Evolutionary conservation across 352 stramenopile genomes (phyloP), one percentile per base, ranked within the genome.

Genomic region (Phytophthora citricola): DNA sequence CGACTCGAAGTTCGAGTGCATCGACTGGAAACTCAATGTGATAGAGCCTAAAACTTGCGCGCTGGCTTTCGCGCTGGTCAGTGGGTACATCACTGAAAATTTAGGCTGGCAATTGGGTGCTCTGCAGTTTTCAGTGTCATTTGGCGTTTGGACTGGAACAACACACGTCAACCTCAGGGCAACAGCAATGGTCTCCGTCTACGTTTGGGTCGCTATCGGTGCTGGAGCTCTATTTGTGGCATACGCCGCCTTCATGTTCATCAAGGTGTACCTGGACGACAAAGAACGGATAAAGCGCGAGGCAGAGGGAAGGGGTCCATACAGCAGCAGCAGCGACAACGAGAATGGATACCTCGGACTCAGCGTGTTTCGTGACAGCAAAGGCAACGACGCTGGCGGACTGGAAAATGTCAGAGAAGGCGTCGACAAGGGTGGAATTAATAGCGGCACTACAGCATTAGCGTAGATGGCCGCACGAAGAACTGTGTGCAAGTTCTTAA

Each of bases 251-350:
- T 72, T 54, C 58, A 59, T 36, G 24, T 60, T 72, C 38, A 59
- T 65, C 44, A 67, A 68, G 24, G 63, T 72, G 51, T 67, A 68
- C 39, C 50, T 72, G 50, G 58, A 68, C 58, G 64, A 68, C 57
- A 27, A 51, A 34, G 39, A 72, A 31, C 57, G 64, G 15, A 47
- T 51, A 36, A 24, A 55, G 40, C 57, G 58, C 26, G 58, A 63
- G 39, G 57, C 50, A 11, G 50, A 63, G 44, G 63, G 63, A 27
- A 39, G 38, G 20, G 44, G 51, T 3, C 50, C 64, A 36, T 63
- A 68, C 44, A 72, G 64, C 45, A 72, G 64, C 58, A 72, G 58
- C 51, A 72, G 64, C 11, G 58, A 72, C 50, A 71, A 71, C 32
- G 63, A 71, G 34, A 54, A 67, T 44, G 64, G 50, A 9, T 72